These are phyloP conservation scores for Sclerotiophoma versabilis DNA, from an alignment of 2,329 filamentous ascomycete species.

Conservation along the genomic window DNA sequence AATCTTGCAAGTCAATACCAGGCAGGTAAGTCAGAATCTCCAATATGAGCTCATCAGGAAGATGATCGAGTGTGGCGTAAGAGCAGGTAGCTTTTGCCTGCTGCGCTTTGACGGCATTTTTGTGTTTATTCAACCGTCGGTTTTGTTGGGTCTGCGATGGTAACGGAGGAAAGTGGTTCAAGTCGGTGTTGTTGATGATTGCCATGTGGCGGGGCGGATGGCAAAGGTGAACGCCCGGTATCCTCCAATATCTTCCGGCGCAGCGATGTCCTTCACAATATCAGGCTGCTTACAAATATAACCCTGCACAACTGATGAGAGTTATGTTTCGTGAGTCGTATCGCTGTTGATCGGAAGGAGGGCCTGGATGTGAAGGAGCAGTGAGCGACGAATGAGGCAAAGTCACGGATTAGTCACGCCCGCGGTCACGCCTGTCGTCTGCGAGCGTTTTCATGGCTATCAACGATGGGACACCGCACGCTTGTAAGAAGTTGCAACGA, in stretches of 20 bases:
- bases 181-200: constrained; percentile 20
- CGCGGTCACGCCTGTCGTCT: too few species aligned
- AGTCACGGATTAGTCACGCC: constrained; percentile 2
- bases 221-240: neutral
- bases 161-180: constrained; percentile 30
- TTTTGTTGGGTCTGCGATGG: constrained; percentile 19
- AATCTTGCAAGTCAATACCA: constrained; percentile 21
- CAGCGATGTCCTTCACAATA: too few species aligned
- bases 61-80: constrained; percentile 24
- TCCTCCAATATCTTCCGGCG: too few species aligned
- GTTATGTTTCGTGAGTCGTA: neutral
- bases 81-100: neutral
- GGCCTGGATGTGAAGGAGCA: neutral
- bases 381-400: neutral
- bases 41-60: constrained; percentile 40
- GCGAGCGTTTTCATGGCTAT: neutral
- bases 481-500: too few species aligned
- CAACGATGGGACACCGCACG: too few species aligned
- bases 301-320: too few species aligned
- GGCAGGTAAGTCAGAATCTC: constrained; percentile 34
- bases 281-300: too few species aligned
- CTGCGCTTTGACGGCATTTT: neutral
- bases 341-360: neutral
- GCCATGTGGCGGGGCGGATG: constrained; percentile 15
- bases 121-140: neutral